These are phyloP conservation scores for Exserohilum rostratum DNA, from an alignment of 2,329 filamentous ascomycete species.

Conservation along the genomic window DNA sequence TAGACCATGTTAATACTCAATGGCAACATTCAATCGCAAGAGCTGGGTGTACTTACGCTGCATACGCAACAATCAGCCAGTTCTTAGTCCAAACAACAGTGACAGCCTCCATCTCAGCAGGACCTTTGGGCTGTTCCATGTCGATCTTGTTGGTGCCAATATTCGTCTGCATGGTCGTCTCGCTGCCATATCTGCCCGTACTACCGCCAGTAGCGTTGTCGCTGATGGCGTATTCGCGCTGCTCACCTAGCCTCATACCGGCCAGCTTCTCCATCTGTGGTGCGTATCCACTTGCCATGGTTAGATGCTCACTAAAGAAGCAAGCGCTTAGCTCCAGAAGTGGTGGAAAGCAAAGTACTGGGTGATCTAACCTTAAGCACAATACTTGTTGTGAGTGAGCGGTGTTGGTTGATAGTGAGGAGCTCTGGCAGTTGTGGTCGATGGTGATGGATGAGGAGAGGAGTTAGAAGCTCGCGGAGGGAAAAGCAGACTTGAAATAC, in stretches of 20 bases:
- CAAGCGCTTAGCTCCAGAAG: background rate
- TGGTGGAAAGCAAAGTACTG: background rate
- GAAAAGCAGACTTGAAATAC: too few relatives aligned
- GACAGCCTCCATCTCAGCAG: conserved; percentile 50
- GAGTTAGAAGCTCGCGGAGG: background rate
- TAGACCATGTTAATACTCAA: background rate
- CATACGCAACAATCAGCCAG: conserved; percentile 50
- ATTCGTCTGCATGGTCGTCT: background rate
- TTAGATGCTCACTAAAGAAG: background rate
- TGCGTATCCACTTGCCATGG: conserved; percentile 10
- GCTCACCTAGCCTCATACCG: conserved; percentile 3
- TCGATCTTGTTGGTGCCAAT: background rate
- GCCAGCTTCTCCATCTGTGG: conserved; percentile 12
- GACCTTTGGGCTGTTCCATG: conserved; percentile 12
- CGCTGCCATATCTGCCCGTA: background rate
- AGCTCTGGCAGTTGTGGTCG: too few relatives aligned
- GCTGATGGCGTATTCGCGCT: conserved; percentile 4
- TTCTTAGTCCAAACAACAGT: conserved; percentile 50
- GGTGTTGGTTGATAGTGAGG: background rate
- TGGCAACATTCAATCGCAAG: background rate
- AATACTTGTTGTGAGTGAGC: background rate
- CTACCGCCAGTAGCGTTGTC: background rate
- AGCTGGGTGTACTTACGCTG: conserved; percentile 10
- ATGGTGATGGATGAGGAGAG: background rate
- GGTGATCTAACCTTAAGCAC: background rate